Base-by-base conservation (phyloP, 1,284 basidiomycete genomes). In the Ustilago curta region DNA sequence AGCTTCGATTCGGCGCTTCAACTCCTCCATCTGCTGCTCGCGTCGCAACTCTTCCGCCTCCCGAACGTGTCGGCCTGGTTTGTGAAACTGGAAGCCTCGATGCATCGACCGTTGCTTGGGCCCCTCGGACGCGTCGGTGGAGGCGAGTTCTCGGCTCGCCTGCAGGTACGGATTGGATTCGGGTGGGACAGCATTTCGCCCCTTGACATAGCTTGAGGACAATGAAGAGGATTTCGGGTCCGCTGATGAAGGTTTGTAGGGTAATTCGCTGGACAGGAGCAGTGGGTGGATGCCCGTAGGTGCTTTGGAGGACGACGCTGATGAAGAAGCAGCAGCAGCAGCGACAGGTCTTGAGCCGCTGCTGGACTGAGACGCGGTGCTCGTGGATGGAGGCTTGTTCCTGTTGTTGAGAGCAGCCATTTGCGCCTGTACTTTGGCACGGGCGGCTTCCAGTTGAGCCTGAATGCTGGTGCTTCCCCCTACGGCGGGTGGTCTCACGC, bases 1-100 rank as follows among this genome's bases (percentile, higher is more conserved):
- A 85, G 95, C 94, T 14, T 93, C 93, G 76, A 99, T 98, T 47
- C 94, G 88, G 83, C 92, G 91, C 86, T 97, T 97, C 48, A 99
- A 87, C 23, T 90, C 94, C 80, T 98, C 95, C 75, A 99, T 88
- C 84, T 95, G 92, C 31, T 88, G 88, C 45, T 88, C 80, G 5
- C 77, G 60, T 21, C 83, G 66, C 25, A 70, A 37, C 54, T 83
- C 80, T 64, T 84, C 83, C 1, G 83, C 83, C 43, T 73, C 76
- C 9, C 59, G 25, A 14, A 84, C 58, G 52, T 84, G 82, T 29
- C 81, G 68, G 3, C 83, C 82, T 0, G 82, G 81, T 18, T 68
- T 70, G 61, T 83, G 75, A 60, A 84, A 84, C 40, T 81, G 76
- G 19, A 84, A 70, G 0, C 70, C 59, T 21, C 71, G 65, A 35